Percentiles rank a stretch among this genome's conserved stretches.
These are phyloP conservation scores for Dichotomocladium elegans DNA, from an alignment of 371 early-diverging fungal genomes.

Conservation along the genomic window DNA sequence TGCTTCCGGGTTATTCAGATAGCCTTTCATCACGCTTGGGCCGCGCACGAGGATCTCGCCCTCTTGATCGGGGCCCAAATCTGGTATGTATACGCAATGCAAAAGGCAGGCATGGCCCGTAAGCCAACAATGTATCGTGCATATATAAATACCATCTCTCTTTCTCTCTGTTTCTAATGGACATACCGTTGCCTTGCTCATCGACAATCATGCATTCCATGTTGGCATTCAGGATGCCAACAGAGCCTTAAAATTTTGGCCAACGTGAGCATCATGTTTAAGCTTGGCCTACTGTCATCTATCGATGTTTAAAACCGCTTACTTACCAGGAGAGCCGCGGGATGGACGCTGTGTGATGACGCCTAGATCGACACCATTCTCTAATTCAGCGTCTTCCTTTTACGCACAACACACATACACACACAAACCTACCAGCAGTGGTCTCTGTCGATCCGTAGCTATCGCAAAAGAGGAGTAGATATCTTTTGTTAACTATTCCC, in stretches of 20 bases:
- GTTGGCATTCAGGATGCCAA: constrained; percentile 68
- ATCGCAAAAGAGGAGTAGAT: constrained; percentile 39
- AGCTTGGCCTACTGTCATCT: no score
- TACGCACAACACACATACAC: neutral
- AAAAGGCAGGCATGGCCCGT: no score
- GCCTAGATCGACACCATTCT: neutral
- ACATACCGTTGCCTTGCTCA: constrained; percentile 39
- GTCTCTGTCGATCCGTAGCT: constrained; percentile 80
- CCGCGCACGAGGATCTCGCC: constrained; percentile 75
- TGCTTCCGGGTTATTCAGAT: constrained; percentile 66
- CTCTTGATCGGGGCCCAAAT: constrained; percentile 47
- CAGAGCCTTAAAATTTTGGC: constrained; percentile 17
- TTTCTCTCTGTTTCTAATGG: no score
- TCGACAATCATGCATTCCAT: constrained; percentile 68
- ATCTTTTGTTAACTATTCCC: neutral
- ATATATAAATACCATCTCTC: neutral
- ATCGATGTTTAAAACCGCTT: no score
- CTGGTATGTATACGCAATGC: no score
- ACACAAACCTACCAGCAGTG: constrained; percentile 27
- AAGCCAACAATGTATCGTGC: neutral
- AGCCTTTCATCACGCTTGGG: constrained; percentile 42
- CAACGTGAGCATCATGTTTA: no score
- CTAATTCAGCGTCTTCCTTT: neutral
- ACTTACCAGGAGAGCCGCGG: constrained; percentile 9
- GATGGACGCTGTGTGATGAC: neutral